phyloP scores from a whole-genome alignment of 805 yeast genomes.

The Candida andamanensis region DNA sequence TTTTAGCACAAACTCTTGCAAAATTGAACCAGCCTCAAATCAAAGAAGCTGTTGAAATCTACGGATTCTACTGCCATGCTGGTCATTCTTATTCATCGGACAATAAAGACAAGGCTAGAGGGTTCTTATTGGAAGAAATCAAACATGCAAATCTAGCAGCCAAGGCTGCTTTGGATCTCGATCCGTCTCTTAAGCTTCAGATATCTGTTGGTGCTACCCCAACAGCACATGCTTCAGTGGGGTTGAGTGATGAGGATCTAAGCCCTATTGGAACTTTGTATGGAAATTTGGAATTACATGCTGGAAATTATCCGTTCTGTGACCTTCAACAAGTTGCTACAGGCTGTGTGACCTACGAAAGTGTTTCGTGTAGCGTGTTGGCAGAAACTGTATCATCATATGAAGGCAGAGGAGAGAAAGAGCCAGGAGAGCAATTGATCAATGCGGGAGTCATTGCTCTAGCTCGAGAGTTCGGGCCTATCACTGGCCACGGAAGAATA shows the following conservation, averaged over 20 bases:
- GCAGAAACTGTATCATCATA: conserved; percentile 56
- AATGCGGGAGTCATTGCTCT: conserved; percentile 72
- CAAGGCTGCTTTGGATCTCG: conserved; percentile 26
- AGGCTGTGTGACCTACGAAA: conserved; percentile 53
- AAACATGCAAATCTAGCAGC: conserved; percentile 53
- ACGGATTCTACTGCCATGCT: conserved; percentile 75
- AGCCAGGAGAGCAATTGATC: conserved; percentile 57
- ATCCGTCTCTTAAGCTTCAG: conserved; percentile 35
- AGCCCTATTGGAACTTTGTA: conserved; percentile 16
- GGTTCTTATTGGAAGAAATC: conserved; percentile 51
- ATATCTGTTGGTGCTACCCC: conserved; percentile 83
- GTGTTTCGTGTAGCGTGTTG: conserved; percentile 56
- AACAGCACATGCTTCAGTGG: conserved; percentile 57
- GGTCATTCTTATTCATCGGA: conserved; percentile 65
- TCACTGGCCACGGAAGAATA: conserved; percentile 57
- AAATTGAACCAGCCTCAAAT: conserved; percentile 19
- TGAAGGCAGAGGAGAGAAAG: conserved; percentile 45
- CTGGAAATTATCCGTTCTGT: conserved; percentile 73
- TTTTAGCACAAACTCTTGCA: conserved; percentile 31
- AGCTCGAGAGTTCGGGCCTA: conserved; percentile 58
- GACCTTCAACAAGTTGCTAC: conserved; percentile 79
- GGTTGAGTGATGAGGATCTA: conserved; percentile 18
- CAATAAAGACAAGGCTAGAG: conserved; percentile 42
- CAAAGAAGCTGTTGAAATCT: conserved; percentile 37
- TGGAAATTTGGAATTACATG: conserved; percentile 63